Base-by-base conservation (phyloP, 2,329 filamentous ascomycete genomes). In the Colletotrichum chlorophyti region DNA sequence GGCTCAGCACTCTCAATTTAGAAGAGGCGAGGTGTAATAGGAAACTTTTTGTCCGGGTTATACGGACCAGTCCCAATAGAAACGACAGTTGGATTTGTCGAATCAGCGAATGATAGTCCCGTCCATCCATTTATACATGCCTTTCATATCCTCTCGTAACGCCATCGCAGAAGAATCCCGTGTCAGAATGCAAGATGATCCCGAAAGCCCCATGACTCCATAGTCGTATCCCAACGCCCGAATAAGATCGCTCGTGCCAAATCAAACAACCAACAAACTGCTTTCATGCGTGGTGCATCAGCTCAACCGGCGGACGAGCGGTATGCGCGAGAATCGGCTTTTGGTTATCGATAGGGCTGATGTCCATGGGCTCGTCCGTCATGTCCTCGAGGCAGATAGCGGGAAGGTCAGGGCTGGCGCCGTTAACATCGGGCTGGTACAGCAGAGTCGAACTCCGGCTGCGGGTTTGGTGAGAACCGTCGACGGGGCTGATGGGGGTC, bases 381-480 rank as follows among this genome's bases (percentile, higher is more conserved):
- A 86, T 85, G 68, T 90, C 87, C 66, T 89, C 85, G 11, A 90
- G 86, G 32, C 84, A 82, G 60, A 90, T 87, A 32, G 84, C 85
- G 3, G 87, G 87, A 65, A 90, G 71, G 43, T 80, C 77, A 5
- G 83, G 80, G 69, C 79, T 82, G 55, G 72, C 75, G 17, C 81
- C 81, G 21, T 61, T 29, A 61, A 82, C 79, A n/a, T 76, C 75
- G 1, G 87, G 86, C 65, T 84, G 79, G 75, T 87, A 90, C 66
- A 90, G 85, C 49, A 89, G 77, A 0, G 87, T 89, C 34, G 83
- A 86, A 71, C 85, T 88, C 58, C 85, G 79, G 68, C 85, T 88
- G 63, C 86, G 75, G 38, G 72, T 70, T 70, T 66, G 26, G 69
- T 74, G 55, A 10, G 65, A 64, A 41, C 66, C 72, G 60, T 79